phyloP scores from a whole-genome alignment of 2,329 filamentous ascomycete species.

The Stachybotrys echinatus region DNA sequence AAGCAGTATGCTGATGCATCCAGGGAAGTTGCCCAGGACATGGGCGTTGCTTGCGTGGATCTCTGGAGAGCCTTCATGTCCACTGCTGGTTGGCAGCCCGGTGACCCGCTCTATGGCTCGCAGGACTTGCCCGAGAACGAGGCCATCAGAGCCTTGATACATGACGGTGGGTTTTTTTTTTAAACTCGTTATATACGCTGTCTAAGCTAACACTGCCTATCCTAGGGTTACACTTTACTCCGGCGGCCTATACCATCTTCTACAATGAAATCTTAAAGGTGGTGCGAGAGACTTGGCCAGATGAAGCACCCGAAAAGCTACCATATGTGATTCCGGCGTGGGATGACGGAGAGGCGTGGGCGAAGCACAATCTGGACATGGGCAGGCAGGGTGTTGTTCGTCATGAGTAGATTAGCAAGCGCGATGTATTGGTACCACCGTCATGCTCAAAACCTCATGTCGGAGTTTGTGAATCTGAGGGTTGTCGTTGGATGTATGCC shows the following conservation, averaged over 20 bases:
- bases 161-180: no score
- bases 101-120: not conserved
- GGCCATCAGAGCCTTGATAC: no score
- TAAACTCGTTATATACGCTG: not conserved
- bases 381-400: not conserved
- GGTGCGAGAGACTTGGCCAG: not conserved
- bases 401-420: no score
- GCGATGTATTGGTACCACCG: no score
- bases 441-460: no score
- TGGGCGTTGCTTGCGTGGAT: slow-evolving; percentile 1
- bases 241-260: not conserved
- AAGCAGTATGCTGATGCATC: slow-evolving; percentile 3
- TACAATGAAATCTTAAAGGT: not conserved
- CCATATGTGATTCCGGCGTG: slow-evolving; percentile 2
- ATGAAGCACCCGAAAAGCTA: slow-evolving; percentile 1
- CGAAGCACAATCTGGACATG: slow-evolving; percentile 7
- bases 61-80: slow-evolving; percentile 3
- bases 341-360: slow-evolving; percentile 1
- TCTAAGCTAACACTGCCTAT: not conserved
- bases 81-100: slow-evolving; percentile 1
- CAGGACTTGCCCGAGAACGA: no score
- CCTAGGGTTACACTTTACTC: not conserved
- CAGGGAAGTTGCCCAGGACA: slow-evolving; percentile 1
- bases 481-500: no score
- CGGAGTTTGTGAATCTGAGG: no score